Percentiles rank a stretch among this genome's conserved stretches.
Conservation (phyloP, 306 rosid species). For the Cicer bijugum region DNA sequence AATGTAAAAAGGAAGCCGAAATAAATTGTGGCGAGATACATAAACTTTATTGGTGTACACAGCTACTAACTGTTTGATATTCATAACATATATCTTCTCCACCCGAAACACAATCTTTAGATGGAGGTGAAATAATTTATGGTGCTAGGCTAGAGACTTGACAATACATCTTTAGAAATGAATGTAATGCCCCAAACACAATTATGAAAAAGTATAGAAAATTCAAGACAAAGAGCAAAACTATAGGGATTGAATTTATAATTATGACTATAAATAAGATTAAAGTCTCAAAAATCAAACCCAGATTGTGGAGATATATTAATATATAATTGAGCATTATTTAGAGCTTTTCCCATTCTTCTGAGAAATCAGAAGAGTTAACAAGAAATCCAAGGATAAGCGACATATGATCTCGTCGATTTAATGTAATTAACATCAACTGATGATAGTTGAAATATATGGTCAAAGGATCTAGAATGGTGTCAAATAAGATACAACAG, state of each 20-base stretch:
- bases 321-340: constrained; percentile 1
- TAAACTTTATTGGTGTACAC: background rate
- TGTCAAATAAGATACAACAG: constrained; percentile 15
- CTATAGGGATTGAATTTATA: background rate
- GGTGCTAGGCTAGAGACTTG: constrained; percentile 11
- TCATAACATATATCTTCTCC: constrained; percentile 16
- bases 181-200: background rate
- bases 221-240: constrained; percentile 16
- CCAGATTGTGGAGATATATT: background rate
- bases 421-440: background rate
- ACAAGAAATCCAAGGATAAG: background rate
- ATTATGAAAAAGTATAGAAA: constrained; percentile 27
- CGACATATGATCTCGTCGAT: constrained; percentile 2
- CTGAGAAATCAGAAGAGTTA: background rate
- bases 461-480: constrained; percentile 11
- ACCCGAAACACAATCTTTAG: background rate
- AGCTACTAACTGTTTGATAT: background rate
- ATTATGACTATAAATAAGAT: background rate
- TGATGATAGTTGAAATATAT: background rate
- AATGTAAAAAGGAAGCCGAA: background rate
- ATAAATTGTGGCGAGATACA: constrained; percentile 9
- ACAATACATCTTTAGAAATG: background rate
- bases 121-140: constrained; percentile 1
- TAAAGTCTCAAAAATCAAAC: constrained; percentile 27
- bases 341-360: constrained; percentile 3